Percentiles rank a stretch among this genome's conserved stretches.
phyloP scores from a whole-genome alignment of 805 yeast genomes.

The Maudiozyma saulgeensis region DNA sequence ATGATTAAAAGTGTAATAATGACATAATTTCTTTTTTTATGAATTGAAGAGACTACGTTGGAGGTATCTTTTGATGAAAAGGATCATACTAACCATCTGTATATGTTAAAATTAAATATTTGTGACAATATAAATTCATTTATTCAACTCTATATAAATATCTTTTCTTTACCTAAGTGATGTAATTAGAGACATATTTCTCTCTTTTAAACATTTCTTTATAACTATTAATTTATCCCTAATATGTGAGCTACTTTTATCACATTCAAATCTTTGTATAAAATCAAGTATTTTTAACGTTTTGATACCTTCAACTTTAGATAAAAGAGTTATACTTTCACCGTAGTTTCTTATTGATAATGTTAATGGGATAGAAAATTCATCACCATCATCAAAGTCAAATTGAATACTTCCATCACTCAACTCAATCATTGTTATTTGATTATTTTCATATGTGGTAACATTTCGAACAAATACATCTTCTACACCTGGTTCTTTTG shows the following conservation, averaged over 20 bases:
- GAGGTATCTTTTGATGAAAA: too few relatives aligned
- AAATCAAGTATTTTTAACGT: constrained; percentile 3
- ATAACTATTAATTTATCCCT: constrained; percentile 42
- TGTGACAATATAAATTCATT: background rate
- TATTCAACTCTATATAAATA: background rate
- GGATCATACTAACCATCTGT: background rate
- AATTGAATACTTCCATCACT: constrained; percentile 86
- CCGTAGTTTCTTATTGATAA: background rate
- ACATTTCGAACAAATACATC: constrained; percentile 69
- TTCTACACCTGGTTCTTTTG: constrained; percentile 40
- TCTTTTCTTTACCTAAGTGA: too few relatives aligned
- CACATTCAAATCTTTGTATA: background rate
- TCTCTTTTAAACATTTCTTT: constrained; percentile 48
- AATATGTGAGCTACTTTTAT: background rate
- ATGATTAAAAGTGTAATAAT: background rate
- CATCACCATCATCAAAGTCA: constrained; percentile 49
- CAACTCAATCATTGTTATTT: constrained; percentile 79
- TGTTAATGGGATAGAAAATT: background rate
- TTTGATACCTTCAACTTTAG: background rate
- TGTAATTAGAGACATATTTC: background rate
- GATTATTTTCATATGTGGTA: constrained; percentile 45
- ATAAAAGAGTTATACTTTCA: background rate
- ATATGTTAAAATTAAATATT: background rate
- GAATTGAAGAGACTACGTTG: too few relatives aligned
- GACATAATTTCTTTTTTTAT: too few relatives aligned